Evolutionary conservation across 2,329 filamentous ascomycete genomes (phyloP), one percentile per base, ranked within the genome.

Genomic region (Pseudocercospora musae): DNA sequence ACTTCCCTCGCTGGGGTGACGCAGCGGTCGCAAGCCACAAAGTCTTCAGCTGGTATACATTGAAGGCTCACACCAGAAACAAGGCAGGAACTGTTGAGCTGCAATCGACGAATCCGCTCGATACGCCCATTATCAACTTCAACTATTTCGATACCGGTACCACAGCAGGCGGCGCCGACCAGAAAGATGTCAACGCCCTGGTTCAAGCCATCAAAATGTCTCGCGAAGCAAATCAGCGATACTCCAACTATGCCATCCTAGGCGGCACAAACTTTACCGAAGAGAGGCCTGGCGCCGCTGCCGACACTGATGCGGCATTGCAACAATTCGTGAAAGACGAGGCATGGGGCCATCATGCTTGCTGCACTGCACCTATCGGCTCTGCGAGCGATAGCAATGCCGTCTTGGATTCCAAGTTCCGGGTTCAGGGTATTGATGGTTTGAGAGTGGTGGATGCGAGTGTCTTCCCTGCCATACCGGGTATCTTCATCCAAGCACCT

Each of bases 51-150:
- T 82, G 80, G 80, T 76, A 75, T 7, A 80, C 82, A 1, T 78
- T 90, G 57, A 87, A 88, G 88, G 82, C 84, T 0, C 86, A 88
- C 68, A 82, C 87, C 0, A 82, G 85, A 55, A 89, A 90, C 72
- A 74, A 73, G 73, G 79, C 73, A 5, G 89, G 89, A 4, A 82
- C 81, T 1, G 88, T 92, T 2, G 80, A 74, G 2, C 82, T 92
- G 2, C 78, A 78, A 11, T 87, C 84, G 0, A 76, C 82, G 0
- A 83, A 91, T 70, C 88, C 89, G 0, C 82, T 84, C 0, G 87
- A 90, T 60, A 77, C 80, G 4, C 89, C 89, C 0, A 72, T 82
- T 7, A 88, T 91, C 67, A 78, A 79, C 58, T 89, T 87, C 77
- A 85, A 86, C 73, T 88, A 83, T 74, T 88, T 75, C 56, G 79